A percentile compares a stretch with the other conserved stretches of the same genome.
phyloP scores from a whole-genome alignment of 495 filamentous ascomycete species.

The Patellaria atrata region DNA sequence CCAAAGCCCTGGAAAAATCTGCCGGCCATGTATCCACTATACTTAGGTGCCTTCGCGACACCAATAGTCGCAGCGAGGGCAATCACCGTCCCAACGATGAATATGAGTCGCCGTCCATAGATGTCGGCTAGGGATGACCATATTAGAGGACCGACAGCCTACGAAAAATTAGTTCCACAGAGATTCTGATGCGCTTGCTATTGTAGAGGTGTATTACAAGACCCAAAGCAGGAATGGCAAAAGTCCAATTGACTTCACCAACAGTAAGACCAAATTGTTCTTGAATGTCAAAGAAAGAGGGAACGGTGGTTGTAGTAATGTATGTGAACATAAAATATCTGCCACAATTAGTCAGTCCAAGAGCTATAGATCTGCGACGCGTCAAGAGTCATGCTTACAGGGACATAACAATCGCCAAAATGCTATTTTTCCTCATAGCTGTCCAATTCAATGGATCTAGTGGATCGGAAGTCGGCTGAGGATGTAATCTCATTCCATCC shows the following conservation, averaged over 20 bases:
- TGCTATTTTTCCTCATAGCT: slow-evolving; percentile 33
- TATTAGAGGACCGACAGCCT: slow-evolving; percentile 43
- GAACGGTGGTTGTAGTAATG: slow-evolving; percentile 47
- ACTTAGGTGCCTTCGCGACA: slow-evolving; percentile 33
- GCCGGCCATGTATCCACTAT: slow-evolving; percentile 42
- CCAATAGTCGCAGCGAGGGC: slow-evolving; percentile 40
- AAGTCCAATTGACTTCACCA: slow-evolving; percentile 47
- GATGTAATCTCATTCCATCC: slow-evolving; percentile 32
- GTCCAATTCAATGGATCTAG: slow-evolving; percentile 49
- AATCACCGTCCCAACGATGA: slow-evolving; percentile 40
- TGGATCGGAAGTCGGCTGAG: slow-evolving; percentile 37
- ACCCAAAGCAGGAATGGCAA: slow-evolving; percentile 46
- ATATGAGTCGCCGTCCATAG: slow-evolving; percentile 40
- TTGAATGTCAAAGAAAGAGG: slow-evolving; percentile 41
- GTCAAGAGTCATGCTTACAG: slow-evolving; percentile 27
- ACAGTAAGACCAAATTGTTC: slow-evolving; percentile 34
- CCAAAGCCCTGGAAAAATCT: slow-evolving; percentile 51
- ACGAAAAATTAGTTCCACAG: too few species aligned
- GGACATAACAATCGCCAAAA: slow-evolving; percentile 43
- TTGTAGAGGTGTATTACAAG: too few species aligned
- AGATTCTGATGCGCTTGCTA: too few species aligned
- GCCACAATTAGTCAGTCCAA: neutral
- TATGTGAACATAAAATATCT: slow-evolving; percentile 54
- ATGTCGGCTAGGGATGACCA: slow-evolving; percentile 46
- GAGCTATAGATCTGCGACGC: neutral